phyloP scores from a whole-genome alignment of 1,284 basidiomycete genomes.

The Violaceomyces palustris region DNA sequence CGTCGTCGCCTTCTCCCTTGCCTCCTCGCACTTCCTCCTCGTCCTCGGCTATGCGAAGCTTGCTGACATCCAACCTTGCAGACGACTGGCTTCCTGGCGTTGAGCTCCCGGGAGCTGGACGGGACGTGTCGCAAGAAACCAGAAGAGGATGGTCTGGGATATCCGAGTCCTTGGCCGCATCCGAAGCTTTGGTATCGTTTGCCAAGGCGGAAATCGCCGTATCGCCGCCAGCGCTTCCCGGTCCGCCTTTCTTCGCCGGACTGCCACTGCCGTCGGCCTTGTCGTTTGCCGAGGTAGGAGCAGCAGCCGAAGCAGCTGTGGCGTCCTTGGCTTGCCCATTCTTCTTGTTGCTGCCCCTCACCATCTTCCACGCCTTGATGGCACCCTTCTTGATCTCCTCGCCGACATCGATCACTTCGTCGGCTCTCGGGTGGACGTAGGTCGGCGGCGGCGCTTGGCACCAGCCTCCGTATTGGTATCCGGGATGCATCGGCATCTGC shows the following conservation, averaged over 20 bases:
- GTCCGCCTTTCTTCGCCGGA: conserved; percentile 23
- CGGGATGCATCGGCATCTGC: conserved; percentile 1
- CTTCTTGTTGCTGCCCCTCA: conserved; percentile 17
- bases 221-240: too few relatives aligned
- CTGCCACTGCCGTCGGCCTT: neutral
- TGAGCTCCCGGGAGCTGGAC: too few relatives aligned
- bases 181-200: too few relatives aligned
- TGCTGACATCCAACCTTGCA: too few relatives aligned
- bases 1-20: conserved; percentile 14
- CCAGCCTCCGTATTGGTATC: conserved; percentile 1
- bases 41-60: conserved; percentile 1
- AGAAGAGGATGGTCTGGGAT: conserved; percentile 5
- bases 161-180: too few relatives aligned
- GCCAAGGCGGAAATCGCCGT: too few relatives aligned
- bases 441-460: neutral
- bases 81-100: too few relatives aligned
- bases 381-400: conserved; percentile 38
- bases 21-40: conserved; percentile 15
- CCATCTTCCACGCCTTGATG: conserved; percentile 28
- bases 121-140: too few relatives aligned
- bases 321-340: conserved; percentile 1
- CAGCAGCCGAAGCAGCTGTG: neutral
- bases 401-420: conserved; percentile 40
- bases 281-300: neutral
- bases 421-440: conserved; percentile 1